phyloP scores from a whole-genome alignment of 140 eudicot species.

The Oenanthe javanica region DNA sequence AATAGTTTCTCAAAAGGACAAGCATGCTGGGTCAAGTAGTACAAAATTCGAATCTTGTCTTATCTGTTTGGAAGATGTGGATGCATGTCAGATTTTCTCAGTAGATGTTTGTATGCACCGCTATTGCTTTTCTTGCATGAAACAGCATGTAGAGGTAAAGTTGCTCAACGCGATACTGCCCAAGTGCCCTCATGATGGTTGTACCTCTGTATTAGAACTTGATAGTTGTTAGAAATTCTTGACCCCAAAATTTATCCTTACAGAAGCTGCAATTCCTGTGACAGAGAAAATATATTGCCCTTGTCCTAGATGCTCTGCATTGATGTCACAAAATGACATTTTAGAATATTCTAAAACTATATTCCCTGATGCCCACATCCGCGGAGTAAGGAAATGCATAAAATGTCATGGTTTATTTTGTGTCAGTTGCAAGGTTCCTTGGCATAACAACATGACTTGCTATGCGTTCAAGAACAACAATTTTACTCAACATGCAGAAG shows the following conservation, averaged over 20 bases:
- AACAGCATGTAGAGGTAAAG: conserved; percentile 72
- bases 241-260: conserved; percentile 45
- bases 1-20: conserved; percentile 40
- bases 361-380: background rate
- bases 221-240: conserved; percentile 50
- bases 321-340: conserved; percentile 59
- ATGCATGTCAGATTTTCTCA: conserved; percentile 32
- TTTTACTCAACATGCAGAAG: conserved; percentile 42
- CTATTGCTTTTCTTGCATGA: conserved; percentile 81
- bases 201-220: conserved; percentile 38
- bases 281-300: conserved; percentile 83
- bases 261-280: conserved; percentile 66
- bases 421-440: conserved; percentile 65
- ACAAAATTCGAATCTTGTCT: conserved; percentile 45
- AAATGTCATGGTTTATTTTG: conserved; percentile 57
- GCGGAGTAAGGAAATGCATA: conserved; percentile 42
- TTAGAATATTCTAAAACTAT: conserved; percentile 22
- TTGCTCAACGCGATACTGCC: conserved; percentile 55
- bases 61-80: conserved; percentile 64
- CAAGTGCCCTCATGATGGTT: conserved; percentile 71
- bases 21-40: conserved; percentile 24
- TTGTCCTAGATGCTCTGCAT: conserved; percentile 63
- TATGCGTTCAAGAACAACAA: conserved; percentile 35
- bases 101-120: conserved; percentile 54
- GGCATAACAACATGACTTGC: conserved; percentile 58